These are phyloP conservation scores for Lanmaoa pseudosensibilis DNA, from an alignment of 768 basidiomycete species.

Conservation along the genomic window DNA sequence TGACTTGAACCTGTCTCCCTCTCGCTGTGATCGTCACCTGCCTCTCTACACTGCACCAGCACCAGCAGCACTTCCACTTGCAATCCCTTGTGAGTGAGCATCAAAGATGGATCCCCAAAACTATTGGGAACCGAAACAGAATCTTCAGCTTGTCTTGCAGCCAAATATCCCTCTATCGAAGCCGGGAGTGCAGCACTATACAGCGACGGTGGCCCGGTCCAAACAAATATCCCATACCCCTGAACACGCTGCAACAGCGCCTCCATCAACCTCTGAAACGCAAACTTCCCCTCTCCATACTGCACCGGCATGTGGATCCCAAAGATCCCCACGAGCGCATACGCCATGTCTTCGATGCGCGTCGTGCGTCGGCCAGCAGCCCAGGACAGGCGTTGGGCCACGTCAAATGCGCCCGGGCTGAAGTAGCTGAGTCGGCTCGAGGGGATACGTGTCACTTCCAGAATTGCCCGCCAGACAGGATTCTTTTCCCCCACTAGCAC, in stretches of 20 bases:
- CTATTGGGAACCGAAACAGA: not conserved
- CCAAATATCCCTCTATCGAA: constrained; percentile 11
- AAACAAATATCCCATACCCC: constrained; percentile 1
- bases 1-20: not conserved
- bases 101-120: constrained; percentile 7
- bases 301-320: constrained; percentile 20
- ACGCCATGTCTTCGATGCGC: constrained; percentile 23
- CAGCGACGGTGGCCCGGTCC: constrained; percentile 7
- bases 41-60: constrained; percentile 3
- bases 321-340: constrained; percentile 27
- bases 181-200: constrained; percentile 6
- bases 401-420: constrained; percentile 4
- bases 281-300: constrained; percentile 26
- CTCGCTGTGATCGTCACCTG: not conserved
- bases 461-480: constrained; percentile 1
- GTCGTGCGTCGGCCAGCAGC: constrained; percentile 25
- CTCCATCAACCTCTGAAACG: constrained; percentile 21
- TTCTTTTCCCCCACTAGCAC: not conserved
- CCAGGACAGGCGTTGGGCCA: constrained; percentile 12
- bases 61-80: constrained; percentile 3
- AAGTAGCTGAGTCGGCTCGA: not conserved
- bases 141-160: not conserved
- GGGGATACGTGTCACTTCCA: not conserved
- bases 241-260: constrained; percentile 2
- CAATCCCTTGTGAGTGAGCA: constrained; percentile 7